Percentiles rank a stretch among this genome's conserved stretches.
Evolutionary conservation across 768 basidiomycete genomes (phyloP).

Genomic region (Pleurotus tuber-regium): DNA sequence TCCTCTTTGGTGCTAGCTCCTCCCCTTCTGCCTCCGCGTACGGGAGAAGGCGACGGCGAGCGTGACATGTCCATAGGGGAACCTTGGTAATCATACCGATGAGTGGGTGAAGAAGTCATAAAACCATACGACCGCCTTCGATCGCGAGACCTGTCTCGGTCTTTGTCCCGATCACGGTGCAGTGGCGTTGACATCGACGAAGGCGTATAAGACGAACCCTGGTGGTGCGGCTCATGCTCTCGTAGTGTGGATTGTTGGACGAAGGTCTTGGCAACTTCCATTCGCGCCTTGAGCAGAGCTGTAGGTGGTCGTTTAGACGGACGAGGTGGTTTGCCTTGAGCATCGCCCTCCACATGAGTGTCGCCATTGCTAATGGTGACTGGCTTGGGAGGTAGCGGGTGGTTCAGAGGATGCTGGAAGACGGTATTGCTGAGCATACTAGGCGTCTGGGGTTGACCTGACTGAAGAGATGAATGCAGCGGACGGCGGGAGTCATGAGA

Average conservation of each 20-base stretch:
- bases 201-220: conserved; percentile 2
- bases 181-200: conserved; percentile 16
- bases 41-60: conserved; percentile 30
- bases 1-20: conserved; percentile 20
- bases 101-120: conserved; percentile 16
- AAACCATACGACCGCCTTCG: conserved; percentile 24
- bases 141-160: conserved; percentile 16
- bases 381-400: conserved; percentile 1
- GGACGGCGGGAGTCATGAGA: conserved; percentile 4
- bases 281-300: conserved; percentile 3
- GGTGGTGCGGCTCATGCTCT: neutral
- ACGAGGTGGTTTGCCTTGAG: neutral
- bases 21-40: conserved; percentile 6
- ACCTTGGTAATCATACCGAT: conserved; percentile 7
- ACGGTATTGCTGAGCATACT: neutral
- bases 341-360: neutral
- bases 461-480: neutral
- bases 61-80: conserved; percentile 19
- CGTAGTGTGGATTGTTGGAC: neutral
- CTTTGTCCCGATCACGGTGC: conserved; percentile 15
- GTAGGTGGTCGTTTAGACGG: neutral
- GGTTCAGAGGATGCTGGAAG: neutral
- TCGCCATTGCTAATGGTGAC: neutral
- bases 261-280: conserved; percentile 1
- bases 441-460: neutral